phyloP scores from a whole-genome alignment of 257 asterid genomes.

The Jacaranda copaia region DNA sequence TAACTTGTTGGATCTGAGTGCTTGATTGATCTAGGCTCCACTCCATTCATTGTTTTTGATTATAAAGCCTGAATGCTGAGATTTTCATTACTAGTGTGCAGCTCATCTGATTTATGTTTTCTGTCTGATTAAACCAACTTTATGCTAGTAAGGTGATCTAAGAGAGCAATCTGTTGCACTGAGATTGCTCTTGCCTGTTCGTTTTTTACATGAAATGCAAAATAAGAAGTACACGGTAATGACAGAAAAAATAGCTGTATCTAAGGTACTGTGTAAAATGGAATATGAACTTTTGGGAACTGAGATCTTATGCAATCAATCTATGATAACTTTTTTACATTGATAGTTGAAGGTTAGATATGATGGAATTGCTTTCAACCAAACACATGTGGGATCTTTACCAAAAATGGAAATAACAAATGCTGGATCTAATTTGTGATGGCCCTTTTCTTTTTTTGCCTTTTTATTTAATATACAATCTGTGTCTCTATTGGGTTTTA shows the following conservation, averaged over 20 bases:
- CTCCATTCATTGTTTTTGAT: not conserved
- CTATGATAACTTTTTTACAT: not conserved
- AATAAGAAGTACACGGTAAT: not conserved
- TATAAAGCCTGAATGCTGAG: not conserved
- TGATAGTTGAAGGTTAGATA: not conserved
- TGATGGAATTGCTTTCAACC: not conserved
- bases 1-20: conserved; percentile 25
- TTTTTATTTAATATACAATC: not conserved
- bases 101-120: not conserved
- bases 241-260: not conserved
- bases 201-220: not conserved
- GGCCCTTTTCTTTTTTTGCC: not conserved
- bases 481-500: too few relatives aligned
- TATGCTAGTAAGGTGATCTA: not conserved
- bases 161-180: not conserved
- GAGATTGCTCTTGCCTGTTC: not conserved
- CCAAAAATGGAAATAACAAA: not conserved
- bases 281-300: not conserved
- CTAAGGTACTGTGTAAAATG: not conserved
- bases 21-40: not conserved
- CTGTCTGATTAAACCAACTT: not conserved
- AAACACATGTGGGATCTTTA: not conserved
- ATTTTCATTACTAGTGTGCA: not conserved
- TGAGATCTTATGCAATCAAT: conserved; percentile 5
- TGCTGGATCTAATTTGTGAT: conserved; percentile 10